Evolutionary conservation across 2,329 filamentous ascomycete genomes (phyloP), one percentile per base, ranked within the genome.

Genomic region (Colletotrichum viniferum): DNA sequence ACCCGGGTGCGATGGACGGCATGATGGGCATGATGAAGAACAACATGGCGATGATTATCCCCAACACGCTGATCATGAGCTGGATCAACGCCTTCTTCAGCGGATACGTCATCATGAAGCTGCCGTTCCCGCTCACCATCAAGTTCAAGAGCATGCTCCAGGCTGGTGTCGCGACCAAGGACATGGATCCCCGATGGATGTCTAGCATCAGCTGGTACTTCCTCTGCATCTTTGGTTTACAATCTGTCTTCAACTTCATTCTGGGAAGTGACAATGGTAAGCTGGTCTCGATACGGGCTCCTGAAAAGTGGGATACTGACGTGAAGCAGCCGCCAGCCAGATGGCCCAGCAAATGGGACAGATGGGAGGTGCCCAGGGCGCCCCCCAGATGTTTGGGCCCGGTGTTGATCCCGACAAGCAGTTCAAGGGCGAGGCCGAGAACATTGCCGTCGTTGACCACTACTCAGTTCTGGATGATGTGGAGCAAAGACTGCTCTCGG

Each of bases 11-110:
- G 74, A 99, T 99, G 97, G 97, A 99, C 83, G 96, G 96, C 79
- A 99, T 99, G 97, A 99, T 99, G 97, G 96, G 97, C 79, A 98
- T 98, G 95, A 98, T 99, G 95, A 99, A 99, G 91, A 96, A 96
- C 73, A 98, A 99, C 83, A 98, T 99, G 94, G 96, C 97, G 78
- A 99, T 98, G 97, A 98, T 99, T 88, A 95, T 99, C 74, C 97
- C 97, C 64, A 98, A 99, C 86, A 98, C 96, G 7, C 87, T 99
- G 83, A 99, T 99, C 79, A 99, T 99, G 97, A 97, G 96, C 79
- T 99, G 97, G 97, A 98, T 99, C 84, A 99, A 99, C 87, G 96
- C 97, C 0, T 99, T 98, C 83, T 99, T 99, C 82, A 97, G 95
- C 68, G 97, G 97, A 36, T 99, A 98, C 82, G 97, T 99, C 63